Conservation (phyloP, 1,139 yeast genomes). For the Suhomyces kunorum region DNA sequence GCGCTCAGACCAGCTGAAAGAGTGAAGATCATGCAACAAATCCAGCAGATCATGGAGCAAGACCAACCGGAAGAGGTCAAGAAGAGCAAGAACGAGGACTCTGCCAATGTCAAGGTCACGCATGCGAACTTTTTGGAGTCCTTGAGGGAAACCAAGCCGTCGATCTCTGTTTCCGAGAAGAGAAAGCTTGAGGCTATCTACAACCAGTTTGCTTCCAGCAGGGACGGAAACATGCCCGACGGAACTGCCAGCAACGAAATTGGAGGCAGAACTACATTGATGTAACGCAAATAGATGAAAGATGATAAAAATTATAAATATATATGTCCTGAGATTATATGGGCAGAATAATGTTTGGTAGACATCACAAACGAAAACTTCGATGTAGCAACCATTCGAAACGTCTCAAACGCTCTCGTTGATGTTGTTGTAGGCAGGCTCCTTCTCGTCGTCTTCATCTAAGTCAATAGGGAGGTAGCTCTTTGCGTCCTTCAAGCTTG, state of each 20-base stretch:
- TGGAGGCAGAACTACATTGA: slow-evolving; percentile 80
- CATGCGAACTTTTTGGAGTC: slow-evolving; percentile 64
- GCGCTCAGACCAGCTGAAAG: slow-evolving; percentile 48
- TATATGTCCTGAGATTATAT: no score
- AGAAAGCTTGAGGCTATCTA: slow-evolving; percentile 65
- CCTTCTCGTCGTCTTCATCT: slow-evolving; percentile 18
- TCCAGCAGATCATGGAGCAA: slow-evolving; percentile 41
- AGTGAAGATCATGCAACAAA: slow-evolving; percentile 45
- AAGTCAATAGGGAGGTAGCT: slow-evolving; percentile 29
- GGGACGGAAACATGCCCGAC: slow-evolving; percentile 89
- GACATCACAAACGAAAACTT: no score
- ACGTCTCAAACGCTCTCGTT: slow-evolving; percentile 3
- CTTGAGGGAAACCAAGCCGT: slow-evolving; percentile 76
- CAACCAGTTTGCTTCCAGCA: slow-evolving; percentile 67
- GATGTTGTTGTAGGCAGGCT: slow-evolving; percentile 9
- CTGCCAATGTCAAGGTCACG: slow-evolving; percentile 41
- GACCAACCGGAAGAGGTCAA: slow-evolving; percentile 14
- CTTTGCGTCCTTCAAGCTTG: slow-evolving; percentile 21
- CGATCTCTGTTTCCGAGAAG: slow-evolving; percentile 76
- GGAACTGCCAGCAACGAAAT: slow-evolving; percentile 81
- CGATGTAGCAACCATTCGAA: background rate
- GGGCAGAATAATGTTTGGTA: no score
- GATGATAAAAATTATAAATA: no score
- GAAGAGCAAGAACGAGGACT: slow-evolving; percentile 15
- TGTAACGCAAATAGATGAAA: no score